Conservation (phyloP, 768 basidiomycete species). For the Serendipita indica region DNA sequence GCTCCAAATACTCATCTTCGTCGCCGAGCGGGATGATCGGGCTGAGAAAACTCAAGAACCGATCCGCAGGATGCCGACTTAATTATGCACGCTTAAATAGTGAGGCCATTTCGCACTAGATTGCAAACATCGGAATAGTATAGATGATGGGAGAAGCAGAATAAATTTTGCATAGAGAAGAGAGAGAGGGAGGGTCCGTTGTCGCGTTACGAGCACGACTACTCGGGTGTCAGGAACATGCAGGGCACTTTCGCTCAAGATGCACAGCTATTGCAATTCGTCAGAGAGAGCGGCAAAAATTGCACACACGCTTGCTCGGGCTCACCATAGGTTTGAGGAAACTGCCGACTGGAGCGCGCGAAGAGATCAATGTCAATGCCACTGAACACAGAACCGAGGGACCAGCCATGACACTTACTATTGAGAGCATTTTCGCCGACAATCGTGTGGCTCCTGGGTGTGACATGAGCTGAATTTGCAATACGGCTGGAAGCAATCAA, state of each 20-base stretch:
- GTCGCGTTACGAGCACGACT: background rate
- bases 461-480: slow-evolving; percentile 7
- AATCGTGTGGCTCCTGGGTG: background rate
- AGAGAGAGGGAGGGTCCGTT: background rate
- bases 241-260: background rate
- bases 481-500: background rate
- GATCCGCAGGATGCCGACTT: background rate
- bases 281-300: background rate
- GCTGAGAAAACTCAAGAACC: background rate
- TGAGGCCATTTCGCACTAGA: background rate
- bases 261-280: background rate
- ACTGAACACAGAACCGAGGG: background rate
- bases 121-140: background rate
- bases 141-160: background rate
- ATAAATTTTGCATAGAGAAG: background rate
- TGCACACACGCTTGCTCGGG: background rate
- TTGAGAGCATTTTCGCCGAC: background rate
- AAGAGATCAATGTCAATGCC: background rate
- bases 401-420: background rate
- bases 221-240: background rate
- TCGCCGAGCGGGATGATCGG: background rate
- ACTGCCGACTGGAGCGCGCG: slow-evolving; percentile 2
- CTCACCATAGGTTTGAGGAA: background rate
- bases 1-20: background rate
- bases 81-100: slow-evolving; percentile 5